Evolutionary conservation across 1,284 basidiomycete genomes (phyloP).

Genomic region (Anthracocystis walkeri): DNA sequence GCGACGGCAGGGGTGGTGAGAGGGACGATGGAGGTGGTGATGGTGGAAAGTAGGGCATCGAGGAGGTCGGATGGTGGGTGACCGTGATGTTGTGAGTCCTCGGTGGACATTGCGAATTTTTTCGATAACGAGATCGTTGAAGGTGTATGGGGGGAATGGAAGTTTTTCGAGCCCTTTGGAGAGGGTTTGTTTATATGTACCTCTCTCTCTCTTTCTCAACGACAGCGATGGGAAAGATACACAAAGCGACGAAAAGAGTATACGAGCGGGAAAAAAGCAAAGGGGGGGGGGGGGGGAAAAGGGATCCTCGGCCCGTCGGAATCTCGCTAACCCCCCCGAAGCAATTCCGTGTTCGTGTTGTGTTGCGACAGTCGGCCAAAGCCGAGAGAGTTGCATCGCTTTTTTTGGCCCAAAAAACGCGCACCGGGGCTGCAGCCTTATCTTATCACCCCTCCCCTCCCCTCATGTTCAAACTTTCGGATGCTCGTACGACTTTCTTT

Average conservation of each 20-base stretch:
- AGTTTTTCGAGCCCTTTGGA: too few relatives aligned
- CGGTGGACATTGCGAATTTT: background rate
- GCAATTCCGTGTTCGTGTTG: too few relatives aligned
- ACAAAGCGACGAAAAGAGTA: background rate
- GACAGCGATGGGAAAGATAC: background rate
- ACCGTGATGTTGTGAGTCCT: background rate
- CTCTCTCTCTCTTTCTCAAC: too few relatives aligned
- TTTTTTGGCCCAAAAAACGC: too few relatives aligned
- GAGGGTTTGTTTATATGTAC: background rate
- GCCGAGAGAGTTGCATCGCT: too few relatives aligned
- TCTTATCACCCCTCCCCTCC: slow-evolving; percentile 21
- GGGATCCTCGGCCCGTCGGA: slow-evolving; percentile 28
- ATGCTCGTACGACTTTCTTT: too few relatives aligned
- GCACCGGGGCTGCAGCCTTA: slow-evolving; percentile 1
- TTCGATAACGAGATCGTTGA: background rate
- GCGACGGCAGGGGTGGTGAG: slow-evolving; percentile 17
- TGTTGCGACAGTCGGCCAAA: slow-evolving; percentile 9
- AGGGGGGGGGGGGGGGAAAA: background rate
- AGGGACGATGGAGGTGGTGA: slow-evolving; percentile 19
- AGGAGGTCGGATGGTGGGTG: slow-evolving; percentile 12
- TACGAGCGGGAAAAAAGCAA: too few relatives aligned
- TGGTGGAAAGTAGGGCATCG: slow-evolving; percentile 9
- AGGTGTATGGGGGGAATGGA: background rate
- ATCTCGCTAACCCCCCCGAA: too few relatives aligned
- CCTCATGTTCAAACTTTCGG: too few relatives aligned